A percentile compares a stretch with the other conserved stretches of the same genome.
These are phyloP conservation scores for Psophocarpus tetragonolobus DNA, from an alignment of 306 rosid species.

Conservation along the genomic window DNA sequence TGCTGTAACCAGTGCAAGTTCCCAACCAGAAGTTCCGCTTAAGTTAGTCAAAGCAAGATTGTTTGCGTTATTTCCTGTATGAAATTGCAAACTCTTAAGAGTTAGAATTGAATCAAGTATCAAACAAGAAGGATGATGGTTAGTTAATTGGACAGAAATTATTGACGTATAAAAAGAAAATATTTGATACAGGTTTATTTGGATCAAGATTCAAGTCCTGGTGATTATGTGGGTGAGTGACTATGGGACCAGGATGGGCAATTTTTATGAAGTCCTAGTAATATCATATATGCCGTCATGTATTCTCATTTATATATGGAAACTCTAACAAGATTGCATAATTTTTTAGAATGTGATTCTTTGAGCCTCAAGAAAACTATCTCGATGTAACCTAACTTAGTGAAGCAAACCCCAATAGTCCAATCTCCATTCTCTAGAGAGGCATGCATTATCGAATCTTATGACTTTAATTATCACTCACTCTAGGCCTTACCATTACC, in stretches of 20 bases:
- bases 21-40: constrained; percentile 86
- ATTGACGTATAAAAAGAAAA: not conserved
- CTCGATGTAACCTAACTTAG: not conserved
- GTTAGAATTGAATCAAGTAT: constrained; percentile 19
- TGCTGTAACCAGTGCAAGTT: constrained; percentile 76
- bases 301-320: not conserved
- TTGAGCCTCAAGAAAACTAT: not conserved
- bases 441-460: not conserved
- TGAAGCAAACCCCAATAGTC: constrained; percentile 5
- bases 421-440: not conserved
- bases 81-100: constrained; percentile 3
- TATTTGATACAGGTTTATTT: not conserved
- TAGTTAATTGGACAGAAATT: not conserved
- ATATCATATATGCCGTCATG: not conserved
- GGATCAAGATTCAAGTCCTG: too few species aligned
- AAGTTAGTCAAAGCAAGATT: constrained; percentile 45
- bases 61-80: constrained; percentile 51
- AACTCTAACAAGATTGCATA: not conserved
- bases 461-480: constrained; percentile 16
- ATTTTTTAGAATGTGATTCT: not conserved
- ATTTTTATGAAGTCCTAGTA: too few species aligned
- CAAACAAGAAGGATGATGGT: not conserved
- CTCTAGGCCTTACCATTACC: constrained; percentile 70
- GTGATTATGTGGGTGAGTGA: too few species aligned
- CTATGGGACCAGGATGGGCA: too few species aligned